These are phyloP conservation scores for Penium margaritaceum DNA, from an alignment of 139 green algal species.

Conservation along the genomic window DNA sequence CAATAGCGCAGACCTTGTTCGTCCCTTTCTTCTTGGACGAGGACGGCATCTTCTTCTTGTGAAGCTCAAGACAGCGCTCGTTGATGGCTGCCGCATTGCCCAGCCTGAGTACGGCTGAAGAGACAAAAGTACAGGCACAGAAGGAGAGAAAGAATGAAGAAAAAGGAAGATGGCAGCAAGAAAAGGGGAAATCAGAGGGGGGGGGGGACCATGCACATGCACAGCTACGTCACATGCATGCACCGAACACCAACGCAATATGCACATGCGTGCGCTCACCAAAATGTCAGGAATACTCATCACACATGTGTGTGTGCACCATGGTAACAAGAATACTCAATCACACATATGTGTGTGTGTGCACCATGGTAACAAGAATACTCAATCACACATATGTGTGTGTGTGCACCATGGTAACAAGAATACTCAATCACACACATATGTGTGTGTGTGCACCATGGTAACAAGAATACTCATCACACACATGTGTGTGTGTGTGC, in stretches of 20 bases:
- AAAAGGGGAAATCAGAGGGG: not conserved
- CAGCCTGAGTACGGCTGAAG: conserved; percentile 22
- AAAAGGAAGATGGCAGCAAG: not conserved
- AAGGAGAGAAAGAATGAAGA: not conserved
- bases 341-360: too few species aligned
- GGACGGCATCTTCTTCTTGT: conserved; percentile 38
- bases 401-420: too few species aligned
- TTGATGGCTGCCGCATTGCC: conserved; percentile 61
- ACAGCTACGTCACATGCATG: not conserved
- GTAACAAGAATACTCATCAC: too few species aligned
- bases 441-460: too few species aligned
- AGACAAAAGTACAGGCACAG: not conserved
- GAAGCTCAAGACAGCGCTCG: conserved; percentile 82
- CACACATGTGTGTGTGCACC: too few species aligned
- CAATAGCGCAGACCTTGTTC: not conserved
- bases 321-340: too few species aligned
- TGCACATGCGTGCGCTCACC: too few species aligned
- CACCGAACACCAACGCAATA: not conserved
- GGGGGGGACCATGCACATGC: not conserved
- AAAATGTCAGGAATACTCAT: too few species aligned
- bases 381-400: too few species aligned
- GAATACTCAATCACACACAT: too few species aligned
- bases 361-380: too few species aligned
- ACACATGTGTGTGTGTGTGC: too few species aligned
- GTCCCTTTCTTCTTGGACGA: conserved; percentile 6